Base-by-base conservation (phyloP, 2,329 filamentous ascomycete genomes). In the Aspergillus japonicus region DNA sequence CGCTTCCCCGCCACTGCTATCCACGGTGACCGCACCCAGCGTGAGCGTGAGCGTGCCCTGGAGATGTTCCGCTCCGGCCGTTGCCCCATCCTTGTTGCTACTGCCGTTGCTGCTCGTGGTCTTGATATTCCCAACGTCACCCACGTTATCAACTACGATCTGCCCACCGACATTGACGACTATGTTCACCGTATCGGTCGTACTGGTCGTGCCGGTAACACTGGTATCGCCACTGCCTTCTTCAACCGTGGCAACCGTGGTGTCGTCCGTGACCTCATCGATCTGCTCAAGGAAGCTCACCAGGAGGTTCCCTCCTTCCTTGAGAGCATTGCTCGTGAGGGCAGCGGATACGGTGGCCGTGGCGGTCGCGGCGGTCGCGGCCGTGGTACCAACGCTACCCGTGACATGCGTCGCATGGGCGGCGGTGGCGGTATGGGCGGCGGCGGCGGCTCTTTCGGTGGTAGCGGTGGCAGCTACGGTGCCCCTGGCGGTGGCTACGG, bases 211-310 rank as follows among this genome's bases (percentile, higher is more conserved):
- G 95, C 95, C 67, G 95, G 95, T 78, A 99, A 99, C 85, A 98
- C 94, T 71, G 95, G 95, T 89, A 89, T 96, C 68, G 91, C 95
- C 5, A 99, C 95, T 69, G 95, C 95, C 59, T 99, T 99, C 86
- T 98, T 99, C 89, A 99, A 99, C 87, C 94, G 95, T 75, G 94
- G 94, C 74, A 99, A 99, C 85, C 92, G 95, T 72, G 95, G 95
- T 80, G 92, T 99, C 69, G 95, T 98, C 66, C 90, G 95, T 68
- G 95, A 98, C 71, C 87, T 99, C 63, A 86, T 99, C 70, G 95
- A 99, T n/a, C 87, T 99, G 29, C 86, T 99, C 68, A 98, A 98
- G 85, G 95, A 99, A 79, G 95, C 95, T 68, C 96, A 99, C 82
- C 95, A 99, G 79, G 95, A 99, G 73, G 87, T 98, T 64, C 95